Conservation (phyloP, 371 early-diverging fungal species). For the Mucor saturninus region DNA sequence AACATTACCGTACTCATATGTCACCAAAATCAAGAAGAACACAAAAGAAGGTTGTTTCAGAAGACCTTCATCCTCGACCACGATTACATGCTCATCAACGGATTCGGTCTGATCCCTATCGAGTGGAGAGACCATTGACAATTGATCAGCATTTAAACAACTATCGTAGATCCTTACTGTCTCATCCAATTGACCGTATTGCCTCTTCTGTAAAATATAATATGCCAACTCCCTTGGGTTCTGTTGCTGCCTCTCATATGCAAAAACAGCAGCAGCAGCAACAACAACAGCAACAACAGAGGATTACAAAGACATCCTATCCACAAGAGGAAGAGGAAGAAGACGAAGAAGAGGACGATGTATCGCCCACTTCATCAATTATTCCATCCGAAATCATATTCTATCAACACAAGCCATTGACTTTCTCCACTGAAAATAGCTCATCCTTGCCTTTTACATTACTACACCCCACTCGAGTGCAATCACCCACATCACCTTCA, state of each 20-base stretch:
- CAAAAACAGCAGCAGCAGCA: conserved; percentile 14
- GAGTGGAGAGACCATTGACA: conserved; percentile 47
- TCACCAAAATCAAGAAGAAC: conserved; percentile 74
- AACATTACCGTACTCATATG: conserved; percentile 85
- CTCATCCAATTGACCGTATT: not conserved
- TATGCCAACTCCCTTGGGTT: conserved; percentile 26
- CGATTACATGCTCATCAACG: conserved; percentile 50
- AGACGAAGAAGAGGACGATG: conserved; percentile 1
- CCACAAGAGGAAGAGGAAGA: conserved; percentile 1
- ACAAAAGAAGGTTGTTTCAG: conserved; percentile 34
- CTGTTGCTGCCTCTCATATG: conserved; percentile 23
- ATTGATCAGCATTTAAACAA: conserved; percentile 53
- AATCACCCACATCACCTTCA: not conserved
- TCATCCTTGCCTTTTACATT: conserved; percentile 21
- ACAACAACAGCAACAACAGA: not conserved
- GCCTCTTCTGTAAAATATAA: conserved; percentile 24
- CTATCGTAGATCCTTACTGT: conserved; percentile 37
- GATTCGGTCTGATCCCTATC: conserved; percentile 44
- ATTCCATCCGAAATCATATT: conserved; percentile 6
- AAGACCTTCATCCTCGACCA: conserved; percentile 42
- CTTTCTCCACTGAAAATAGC: conserved; percentile 1
- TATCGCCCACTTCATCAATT: not conserved
- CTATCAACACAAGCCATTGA: conserved; percentile 24
- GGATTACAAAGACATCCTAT: not conserved
- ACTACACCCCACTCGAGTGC: conserved; percentile 20